phyloP scores from a whole-genome alignment of 306 rosid species.

The Acacia crassicarpa region DNA sequence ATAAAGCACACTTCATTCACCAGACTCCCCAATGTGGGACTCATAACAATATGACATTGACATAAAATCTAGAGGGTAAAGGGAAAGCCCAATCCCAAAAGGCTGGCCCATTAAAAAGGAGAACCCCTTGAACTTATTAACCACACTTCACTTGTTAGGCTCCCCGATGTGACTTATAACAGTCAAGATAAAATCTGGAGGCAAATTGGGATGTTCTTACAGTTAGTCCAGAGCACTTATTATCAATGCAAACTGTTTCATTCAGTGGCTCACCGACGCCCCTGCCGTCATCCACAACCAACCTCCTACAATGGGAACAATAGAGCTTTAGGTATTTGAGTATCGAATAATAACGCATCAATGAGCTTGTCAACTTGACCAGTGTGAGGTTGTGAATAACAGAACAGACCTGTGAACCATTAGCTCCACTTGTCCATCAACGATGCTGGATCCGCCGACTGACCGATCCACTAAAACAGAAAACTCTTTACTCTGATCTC shows the following conservation, averaged over 20 bases:
- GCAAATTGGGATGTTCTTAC: constrained; percentile 49
- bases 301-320: constrained; percentile 58
- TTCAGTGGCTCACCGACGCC: constrained; percentile 87
- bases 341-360: background rate
- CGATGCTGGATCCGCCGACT: constrained; percentile 81
- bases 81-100: too few relatives aligned
- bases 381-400: constrained; percentile 2
- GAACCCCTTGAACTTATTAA: too few relatives aligned
- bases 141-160: too few relatives aligned
- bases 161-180: too few relatives aligned
- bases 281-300: constrained; percentile 74
- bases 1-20: too few relatives aligned
- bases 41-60: background rate
- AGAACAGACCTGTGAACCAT: constrained; percentile 78
- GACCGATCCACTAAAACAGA: constrained; percentile 81
- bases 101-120: accelerated
- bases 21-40: too few relatives aligned
- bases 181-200: background rate
- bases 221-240: constrained; percentile 73
- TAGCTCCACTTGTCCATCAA: constrained; percentile 77
- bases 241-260: constrained; percentile 71
- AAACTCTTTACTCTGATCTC: constrained; percentile 60
- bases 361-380: constrained; percentile 1
- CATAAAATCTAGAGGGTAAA: background rate
- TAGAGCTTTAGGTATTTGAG: constrained; percentile 3